These are phyloP conservation scores for Fraxinus greggii DNA, from an alignment of 305 asterid genomes.

Conservation along the genomic window DNA sequence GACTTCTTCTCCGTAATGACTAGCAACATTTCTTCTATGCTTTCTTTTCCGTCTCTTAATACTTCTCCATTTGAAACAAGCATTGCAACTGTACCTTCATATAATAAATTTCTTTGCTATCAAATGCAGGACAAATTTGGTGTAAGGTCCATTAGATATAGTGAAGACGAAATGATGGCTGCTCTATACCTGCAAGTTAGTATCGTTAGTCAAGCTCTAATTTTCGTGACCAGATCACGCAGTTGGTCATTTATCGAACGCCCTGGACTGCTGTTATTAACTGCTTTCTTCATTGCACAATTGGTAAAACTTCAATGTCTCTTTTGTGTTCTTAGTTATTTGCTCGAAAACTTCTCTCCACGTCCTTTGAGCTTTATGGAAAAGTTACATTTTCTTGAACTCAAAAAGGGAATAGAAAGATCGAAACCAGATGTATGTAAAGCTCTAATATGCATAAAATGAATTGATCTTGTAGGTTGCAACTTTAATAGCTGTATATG, in stretches of 20 bases:
- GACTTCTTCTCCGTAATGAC: constrained; percentile 48
- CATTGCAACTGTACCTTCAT: constrained; percentile 4
- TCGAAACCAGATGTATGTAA: neutral
- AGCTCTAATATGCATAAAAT: neutral
- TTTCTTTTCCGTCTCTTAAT: neutral
- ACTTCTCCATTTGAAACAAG: neutral
- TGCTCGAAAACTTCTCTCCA: neutral
- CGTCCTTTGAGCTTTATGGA: neutral
- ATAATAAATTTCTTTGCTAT: constrained; percentile 30
- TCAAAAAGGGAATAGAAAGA: neutral
- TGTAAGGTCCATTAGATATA: constrained; percentile 34
- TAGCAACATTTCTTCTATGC: neutral
- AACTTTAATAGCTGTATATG: constrained; percentile 57
- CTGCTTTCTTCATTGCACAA: constrained; percentile 49
- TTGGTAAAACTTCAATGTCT: constrained; percentile 30
- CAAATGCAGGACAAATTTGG: constrained; percentile 42
- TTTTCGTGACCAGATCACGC: constrained; percentile 52
- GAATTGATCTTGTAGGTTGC: constrained; percentile 33
- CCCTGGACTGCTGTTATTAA: constrained; percentile 46
- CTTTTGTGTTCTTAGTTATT: neutral
- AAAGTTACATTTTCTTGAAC: neutral
- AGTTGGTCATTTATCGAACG: constrained; percentile 56
- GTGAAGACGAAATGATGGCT: constrained; percentile 44
- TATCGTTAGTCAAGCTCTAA: constrained; percentile 54
- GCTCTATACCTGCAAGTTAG: constrained; percentile 64